Base-by-base conservation (phyloP, 140 eudicot species). In the Senecio squalidus region DNA sequence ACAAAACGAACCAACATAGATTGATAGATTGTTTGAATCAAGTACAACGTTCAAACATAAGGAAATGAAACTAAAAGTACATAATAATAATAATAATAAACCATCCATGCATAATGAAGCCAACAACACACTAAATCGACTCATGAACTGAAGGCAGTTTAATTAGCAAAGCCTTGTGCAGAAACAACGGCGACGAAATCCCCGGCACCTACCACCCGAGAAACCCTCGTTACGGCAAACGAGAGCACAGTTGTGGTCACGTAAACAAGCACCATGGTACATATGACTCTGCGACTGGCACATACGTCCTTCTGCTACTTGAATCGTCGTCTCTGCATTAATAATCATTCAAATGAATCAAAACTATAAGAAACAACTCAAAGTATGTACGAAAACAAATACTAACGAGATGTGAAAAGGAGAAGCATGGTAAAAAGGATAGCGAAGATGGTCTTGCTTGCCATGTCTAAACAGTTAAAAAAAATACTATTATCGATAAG, bases 161-260 rank as follows among this genome's bases (percentile, higher is more conserved):
- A 21, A 47, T 31, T 36, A 73, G 54, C 93, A 83, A 60, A 26
- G 70, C 57, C 53, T 76, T 43, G 84, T 74, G 69, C 88, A 84
- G 66, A 80, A 84, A 64, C 94, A 84, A 16, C 94, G 82, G 15
- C 78, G 84, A 14, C 76, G 82, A 33, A 80, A 51, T 1, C 85
- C 89, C 3, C 30, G 27, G 66, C 89, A 84, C 44, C 31, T 14
- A 5, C 94, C 94, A 9, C 89, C 89, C 20, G 89, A 74, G 76
- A 84, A 84, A 4, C 89, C 85, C 67, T 84, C 94, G 23, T 81
- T 72, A 23, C 81, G 69, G 77, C 94, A 84, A 6, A 84, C 72
- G n/a, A 74, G 17, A 23, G 89, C 88, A 25, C 94, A 84, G 61
- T 80, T 84, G 54, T 84, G 89, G 71, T 67, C 13, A 40, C 47